phyloP scores from a whole-genome alignment of 2,329 filamentous ascomycete species.

The Ophiostoma piceae region DNA sequence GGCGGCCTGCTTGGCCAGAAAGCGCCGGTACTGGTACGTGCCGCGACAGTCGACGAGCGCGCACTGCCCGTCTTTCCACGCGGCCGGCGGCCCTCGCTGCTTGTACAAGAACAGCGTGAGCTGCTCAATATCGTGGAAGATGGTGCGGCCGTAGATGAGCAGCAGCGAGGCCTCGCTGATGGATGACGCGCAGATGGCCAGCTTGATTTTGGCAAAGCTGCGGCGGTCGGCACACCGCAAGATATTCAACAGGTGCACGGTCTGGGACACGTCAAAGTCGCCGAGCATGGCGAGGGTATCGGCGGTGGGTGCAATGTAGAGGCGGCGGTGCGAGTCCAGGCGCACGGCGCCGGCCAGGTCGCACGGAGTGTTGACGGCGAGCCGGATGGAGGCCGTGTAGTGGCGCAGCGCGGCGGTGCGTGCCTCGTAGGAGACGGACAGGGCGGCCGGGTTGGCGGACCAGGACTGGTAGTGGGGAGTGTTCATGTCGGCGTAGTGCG shows the following conservation, averaged over 20 bases:
- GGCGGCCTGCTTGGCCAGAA: conserved; percentile 20
- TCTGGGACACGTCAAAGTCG: conserved; percentile 28
- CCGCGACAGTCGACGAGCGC: conserved; percentile 23
- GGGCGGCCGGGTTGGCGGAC: conserved; percentile 34
- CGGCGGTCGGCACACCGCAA: neutral
- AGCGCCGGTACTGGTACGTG: conserved; percentile 23
- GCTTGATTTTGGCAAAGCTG: conserved; percentile 1
- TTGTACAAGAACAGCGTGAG: conserved; percentile 23
- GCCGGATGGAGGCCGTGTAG: conserved; percentile 34
- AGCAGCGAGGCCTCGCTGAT: conserved; percentile 21
- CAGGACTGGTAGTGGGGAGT: conserved; percentile 32
- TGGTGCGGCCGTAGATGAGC: conserved; percentile 22
- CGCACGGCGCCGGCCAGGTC: conserved; percentile 27
- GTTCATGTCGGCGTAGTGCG: conserved; percentile 32
- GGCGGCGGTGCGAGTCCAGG: conserved; percentile 26
- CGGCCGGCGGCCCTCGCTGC: conserved; percentile 16
- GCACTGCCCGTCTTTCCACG: conserved; percentile 22
- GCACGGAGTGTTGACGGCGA: conserved; percentile 26
- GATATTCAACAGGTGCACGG: conserved; percentile 19
- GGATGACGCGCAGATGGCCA: conserved; percentile 19
- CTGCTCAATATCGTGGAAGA: conserved; percentile 24
- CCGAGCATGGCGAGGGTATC: conserved; percentile 36
- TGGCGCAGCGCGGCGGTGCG: conserved; percentile 32
- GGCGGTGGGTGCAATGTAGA: conserved; percentile 35
- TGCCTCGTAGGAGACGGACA: conserved; percentile 34